These are phyloP conservation scores for Flaveria robusta DNA, from an alignment of 129 eudicot genomes.

Conservation along the genomic window DNA sequence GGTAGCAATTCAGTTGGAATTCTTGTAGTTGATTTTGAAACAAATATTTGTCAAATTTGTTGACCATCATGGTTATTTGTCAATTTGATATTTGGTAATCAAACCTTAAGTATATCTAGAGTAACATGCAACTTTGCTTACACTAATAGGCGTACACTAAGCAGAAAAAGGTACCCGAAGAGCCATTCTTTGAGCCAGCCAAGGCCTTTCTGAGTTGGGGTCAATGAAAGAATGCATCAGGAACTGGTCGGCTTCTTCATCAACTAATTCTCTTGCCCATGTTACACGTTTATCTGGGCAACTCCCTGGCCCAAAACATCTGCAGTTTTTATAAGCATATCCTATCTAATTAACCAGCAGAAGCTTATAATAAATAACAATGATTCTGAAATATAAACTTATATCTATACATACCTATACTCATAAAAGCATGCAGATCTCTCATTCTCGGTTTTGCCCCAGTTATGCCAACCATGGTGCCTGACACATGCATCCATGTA, in stretches of 20 bases:
- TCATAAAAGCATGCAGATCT: slow-evolving; percentile 96
- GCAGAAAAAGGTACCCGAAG: slow-evolving; percentile 78
- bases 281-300: slow-evolving; percentile 64
- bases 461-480: slow-evolving; percentile 83
- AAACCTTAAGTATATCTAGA: not conserved
- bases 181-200: slow-evolving; percentile 83
- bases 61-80: not conserved
- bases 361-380: not conserved
- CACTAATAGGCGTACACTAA: not conserved
- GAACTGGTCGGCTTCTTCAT: slow-evolving; percentile 80
- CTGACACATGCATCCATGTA: slow-evolving; percentile 82
- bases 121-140: not conserved
- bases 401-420: slow-evolving; percentile 33
- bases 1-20: not conserved
- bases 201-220: slow-evolving; percentile 72
- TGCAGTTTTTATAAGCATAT: slow-evolving; percentile 33
- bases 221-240: slow-evolving; percentile 71
- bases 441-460: slow-evolving; percentile 87
- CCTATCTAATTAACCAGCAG: not conserved
- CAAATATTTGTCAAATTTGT: not conserved
- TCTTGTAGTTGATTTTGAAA: slow-evolving; percentile 8
- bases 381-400: not conserved
- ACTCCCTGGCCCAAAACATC: slow-evolving; percentile 90
- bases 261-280: slow-evolving; percentile 90
- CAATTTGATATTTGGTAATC: not conserved